A percentile compares a stretch with the other conserved stretches of the same genome.
phyloP scores from a whole-genome alignment of 2,329 filamentous ascomycete species.

The Trichoderma gracile region DNA sequence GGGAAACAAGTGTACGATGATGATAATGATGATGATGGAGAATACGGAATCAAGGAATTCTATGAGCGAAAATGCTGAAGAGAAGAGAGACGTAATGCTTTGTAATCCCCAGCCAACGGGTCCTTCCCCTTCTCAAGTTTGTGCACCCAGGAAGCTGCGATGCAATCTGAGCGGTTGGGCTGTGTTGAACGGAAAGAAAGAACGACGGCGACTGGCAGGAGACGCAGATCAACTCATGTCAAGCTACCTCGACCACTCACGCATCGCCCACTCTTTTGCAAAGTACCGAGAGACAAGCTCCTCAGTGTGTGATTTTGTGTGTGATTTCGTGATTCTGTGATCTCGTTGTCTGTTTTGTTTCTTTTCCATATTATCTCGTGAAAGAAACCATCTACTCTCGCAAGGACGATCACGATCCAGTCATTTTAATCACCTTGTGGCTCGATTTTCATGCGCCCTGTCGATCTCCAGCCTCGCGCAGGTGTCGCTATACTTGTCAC shows the following conservation, averaged over 20 bases:
- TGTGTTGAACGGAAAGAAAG: background rate
- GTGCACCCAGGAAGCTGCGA: background rate
- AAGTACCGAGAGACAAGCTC: background rate
- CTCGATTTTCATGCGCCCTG: background rate
- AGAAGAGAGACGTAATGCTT: background rate
- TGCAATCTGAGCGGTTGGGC: background rate
- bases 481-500: background rate
- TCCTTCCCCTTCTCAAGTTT: background rate
- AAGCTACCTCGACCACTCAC: conserved; percentile 2
- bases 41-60: background rate
- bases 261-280: background rate
- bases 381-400: background rate
- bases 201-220: background rate
- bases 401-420: conserved; percentile 10
- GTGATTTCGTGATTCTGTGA: background rate
- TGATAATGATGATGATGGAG: background rate
- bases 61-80: background rate
- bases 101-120: background rate
- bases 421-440: background rate
- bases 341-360: background rate
- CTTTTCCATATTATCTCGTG: background rate
- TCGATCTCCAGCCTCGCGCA: background rate
- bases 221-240: background rate
- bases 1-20: background rate
- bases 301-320: background rate